A percentile compares a stretch with the other conserved stretches of the same genome.
Evolutionary conservation across 441 rosid species (phyloP).

Genomic region (Adansonia gregorii): DNA sequence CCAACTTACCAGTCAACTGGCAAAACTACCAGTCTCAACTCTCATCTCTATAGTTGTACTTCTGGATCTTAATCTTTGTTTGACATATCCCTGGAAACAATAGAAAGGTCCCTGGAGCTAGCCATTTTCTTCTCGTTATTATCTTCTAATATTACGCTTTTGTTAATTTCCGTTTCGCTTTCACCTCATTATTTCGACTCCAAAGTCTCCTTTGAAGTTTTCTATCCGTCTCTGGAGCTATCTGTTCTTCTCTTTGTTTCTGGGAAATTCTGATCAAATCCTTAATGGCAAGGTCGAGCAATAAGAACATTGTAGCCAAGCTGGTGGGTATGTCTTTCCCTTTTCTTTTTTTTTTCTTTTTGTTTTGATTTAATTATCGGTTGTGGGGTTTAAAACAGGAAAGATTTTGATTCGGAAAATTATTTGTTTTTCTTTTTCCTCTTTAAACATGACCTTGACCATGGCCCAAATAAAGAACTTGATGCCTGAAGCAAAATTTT

Average conservation of each 20-base stretch:
- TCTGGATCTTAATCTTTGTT: too few relatives aligned
- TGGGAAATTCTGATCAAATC: constrained; percentile 20
- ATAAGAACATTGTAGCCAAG: constrained; percentile 78
- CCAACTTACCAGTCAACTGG: constrained; percentile 25
- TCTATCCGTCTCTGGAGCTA: background rate
- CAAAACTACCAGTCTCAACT: constrained; percentile 25
- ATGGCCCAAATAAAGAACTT: too few relatives aligned
- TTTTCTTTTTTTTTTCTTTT: constrained; percentile 6
- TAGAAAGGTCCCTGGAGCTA: too few relatives aligned
- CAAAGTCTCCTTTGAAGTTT: background rate
- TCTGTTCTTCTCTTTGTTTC: constrained; percentile 1
- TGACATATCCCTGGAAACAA: too few relatives aligned
- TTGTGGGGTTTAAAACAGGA: background rate
- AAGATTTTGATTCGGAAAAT: too few relatives aligned
- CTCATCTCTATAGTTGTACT: too few relatives aligned
- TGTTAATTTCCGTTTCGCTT: constrained; percentile 3
- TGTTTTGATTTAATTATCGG: constrained; percentile 3
- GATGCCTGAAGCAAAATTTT: too few relatives aligned
- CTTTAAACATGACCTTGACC: too few relatives aligned
- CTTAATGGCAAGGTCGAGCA: constrained; percentile 53
- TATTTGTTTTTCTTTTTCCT: too few relatives aligned
- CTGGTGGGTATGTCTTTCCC: constrained; percentile 79
- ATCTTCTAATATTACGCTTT: too few relatives aligned
- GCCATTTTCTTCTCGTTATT: too few relatives aligned
- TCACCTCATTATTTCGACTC: background rate